Percentiles rank a stretch among this genome's conserved stretches.
These are phyloP conservation scores for Phytophthora constricta DNA, from an alignment of 352 stramenopile genomes.

Conservation along the genomic window DNA sequence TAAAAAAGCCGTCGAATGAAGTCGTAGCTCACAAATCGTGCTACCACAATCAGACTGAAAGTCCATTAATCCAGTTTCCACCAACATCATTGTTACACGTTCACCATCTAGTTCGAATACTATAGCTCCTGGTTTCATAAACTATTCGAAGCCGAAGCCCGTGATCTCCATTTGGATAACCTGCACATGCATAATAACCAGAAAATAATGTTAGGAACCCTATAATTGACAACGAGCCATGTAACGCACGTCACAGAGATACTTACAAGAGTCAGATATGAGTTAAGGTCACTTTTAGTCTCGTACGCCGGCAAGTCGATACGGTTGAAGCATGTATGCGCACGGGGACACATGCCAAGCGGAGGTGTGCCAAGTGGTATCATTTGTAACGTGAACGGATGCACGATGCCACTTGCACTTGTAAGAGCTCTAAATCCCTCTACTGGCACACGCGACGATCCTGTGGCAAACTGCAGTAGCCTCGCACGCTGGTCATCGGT, in stretches of 20 bases:
- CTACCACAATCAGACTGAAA: background rate
- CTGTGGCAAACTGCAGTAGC: slow-evolving; percentile 98
- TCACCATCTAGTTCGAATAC: too few relatives aligned
- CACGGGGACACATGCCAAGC: slow-evolving; percentile 72
- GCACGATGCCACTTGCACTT: slow-evolving; percentile 82
- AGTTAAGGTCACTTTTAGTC: slow-evolving; percentile 85
- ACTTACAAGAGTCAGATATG: slow-evolving; percentile 80
- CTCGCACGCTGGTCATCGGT: slow-evolving; percentile 93
- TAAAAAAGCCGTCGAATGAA: too few relatives aligned
- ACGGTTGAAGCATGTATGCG: slow-evolving; percentile 91
- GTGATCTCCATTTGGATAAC: slow-evolving; percentile 88
- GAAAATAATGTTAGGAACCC: slow-evolving; percentile 1
- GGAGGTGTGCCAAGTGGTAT: slow-evolving; percentile 52
- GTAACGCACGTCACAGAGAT: slow-evolving; percentile 30
- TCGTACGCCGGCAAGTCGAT: slow-evolving; percentile 86
- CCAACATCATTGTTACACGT: slow-evolving; percentile 28
- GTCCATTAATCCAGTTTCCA: background rate
- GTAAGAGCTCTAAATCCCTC: slow-evolving; percentile 84
- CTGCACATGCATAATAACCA: slow-evolving; percentile 49
- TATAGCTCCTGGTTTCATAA: background rate
- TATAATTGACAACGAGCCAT: background rate
- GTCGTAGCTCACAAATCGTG: too few relatives aligned
- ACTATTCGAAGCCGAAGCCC: slow-evolving; percentile 78
- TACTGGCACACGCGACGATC: slow-evolving; percentile 94
- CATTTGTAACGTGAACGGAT: slow-evolving; percentile 83